A percentile compares a stretch with the other conserved stretches of the same genome.
These are phyloP conservation scores for Chaetomium fimeti DNA, from an alignment of 495 filamentous ascomycete species.

Conservation along the genomic window DNA sequence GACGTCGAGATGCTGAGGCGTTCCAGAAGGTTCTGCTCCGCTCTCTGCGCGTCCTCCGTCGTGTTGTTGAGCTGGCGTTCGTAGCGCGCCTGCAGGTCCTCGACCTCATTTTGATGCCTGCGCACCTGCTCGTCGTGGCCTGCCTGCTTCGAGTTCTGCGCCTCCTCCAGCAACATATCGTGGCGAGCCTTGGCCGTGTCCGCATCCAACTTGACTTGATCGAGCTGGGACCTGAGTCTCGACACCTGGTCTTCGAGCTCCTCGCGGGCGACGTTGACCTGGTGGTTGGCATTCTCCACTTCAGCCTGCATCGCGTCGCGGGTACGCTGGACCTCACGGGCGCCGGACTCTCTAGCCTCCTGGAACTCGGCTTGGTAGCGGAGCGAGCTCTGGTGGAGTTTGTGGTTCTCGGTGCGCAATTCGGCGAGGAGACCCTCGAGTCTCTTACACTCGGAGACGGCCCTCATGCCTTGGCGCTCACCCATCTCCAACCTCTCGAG, in stretches of 20 bases:
- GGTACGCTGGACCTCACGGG: slow-evolving; percentile 73
- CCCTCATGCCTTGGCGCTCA: slow-evolving; percentile 65
- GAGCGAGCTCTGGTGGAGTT: slow-evolving; percentile 61
- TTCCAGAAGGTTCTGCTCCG: slow-evolving; percentile 65
- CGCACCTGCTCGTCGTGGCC: slow-evolving; percentile 65
- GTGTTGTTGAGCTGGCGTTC: slow-evolving; percentile 68
- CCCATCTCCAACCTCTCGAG: slow-evolving; percentile 71
- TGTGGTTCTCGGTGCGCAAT: slow-evolving; percentile 66
- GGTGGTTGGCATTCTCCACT: slow-evolving; percentile 73
- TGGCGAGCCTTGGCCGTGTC: slow-evolving; percentile 70
- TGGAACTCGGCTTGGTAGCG: slow-evolving; percentile 80
- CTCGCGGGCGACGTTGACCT: slow-evolving; percentile 75
- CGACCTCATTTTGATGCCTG: slow-evolving; percentile 71
- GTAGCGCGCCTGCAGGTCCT: slow-evolving; percentile 65
- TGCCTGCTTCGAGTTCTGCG: slow-evolving; percentile 58
- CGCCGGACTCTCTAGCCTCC: slow-evolving; percentile 73
- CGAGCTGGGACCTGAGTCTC: slow-evolving; percentile 65
- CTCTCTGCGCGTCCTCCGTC: slow-evolving; percentile 67
- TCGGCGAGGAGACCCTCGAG: slow-evolving; percentile 64
- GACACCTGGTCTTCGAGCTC: slow-evolving; percentile 72
- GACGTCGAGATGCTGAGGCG: slow-evolving; percentile 73
- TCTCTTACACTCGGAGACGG: slow-evolving; percentile 56
- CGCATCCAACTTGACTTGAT: slow-evolving; percentile 68
- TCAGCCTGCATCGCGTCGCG: slow-evolving; percentile 76
- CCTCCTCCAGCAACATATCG: slow-evolving; percentile 76